These are phyloP conservation scores for Collariella sp. DNA, from an alignment of 495 filamentous ascomycete species.

Conservation along the genomic window DNA sequence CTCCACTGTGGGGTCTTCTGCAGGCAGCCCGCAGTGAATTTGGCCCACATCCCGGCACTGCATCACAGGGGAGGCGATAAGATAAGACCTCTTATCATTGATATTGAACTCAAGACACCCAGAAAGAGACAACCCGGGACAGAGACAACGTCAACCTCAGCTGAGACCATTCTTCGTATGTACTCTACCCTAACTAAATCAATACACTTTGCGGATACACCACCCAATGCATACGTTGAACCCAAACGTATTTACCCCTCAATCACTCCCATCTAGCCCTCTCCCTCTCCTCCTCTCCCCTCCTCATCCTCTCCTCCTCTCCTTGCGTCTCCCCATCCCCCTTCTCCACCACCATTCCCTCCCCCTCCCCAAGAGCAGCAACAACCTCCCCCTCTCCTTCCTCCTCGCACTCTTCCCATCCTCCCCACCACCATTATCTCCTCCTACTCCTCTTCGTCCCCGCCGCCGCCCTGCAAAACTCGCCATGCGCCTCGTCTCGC, in stretches of 20 bases:
- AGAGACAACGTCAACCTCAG: background rate
- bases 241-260: slow-evolving; percentile 32
- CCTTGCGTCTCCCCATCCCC: slow-evolving; percentile 18
- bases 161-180: no score
- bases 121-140: no score
- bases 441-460: slow-evolving; percentile 23
- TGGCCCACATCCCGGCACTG: background rate
- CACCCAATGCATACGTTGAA: no score
- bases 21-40: background rate
- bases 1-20: background rate
- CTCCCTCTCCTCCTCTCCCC: slow-evolving; percentile 43
- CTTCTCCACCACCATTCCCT: slow-evolving; percentile 14
- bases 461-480: slow-evolving; percentile 34
- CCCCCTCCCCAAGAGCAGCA: background rate
- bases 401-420: slow-evolving; percentile 33
- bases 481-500: slow-evolving; percentile 68
- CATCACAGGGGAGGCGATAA: no score
- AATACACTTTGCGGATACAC: no score
- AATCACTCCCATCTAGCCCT: slow-evolving; percentile 32
- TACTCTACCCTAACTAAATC: no score
- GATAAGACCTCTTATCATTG: background rate
- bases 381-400: slow-evolving; percentile 35
- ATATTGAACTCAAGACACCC: no score
- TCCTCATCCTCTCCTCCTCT: slow-evolving; percentile 43
- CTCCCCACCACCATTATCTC: slow-evolving; percentile 1